Evolutionary conservation across 768 basidiomycete genomes (phyloP).

Genomic region (Clavulina sp.): DNA sequence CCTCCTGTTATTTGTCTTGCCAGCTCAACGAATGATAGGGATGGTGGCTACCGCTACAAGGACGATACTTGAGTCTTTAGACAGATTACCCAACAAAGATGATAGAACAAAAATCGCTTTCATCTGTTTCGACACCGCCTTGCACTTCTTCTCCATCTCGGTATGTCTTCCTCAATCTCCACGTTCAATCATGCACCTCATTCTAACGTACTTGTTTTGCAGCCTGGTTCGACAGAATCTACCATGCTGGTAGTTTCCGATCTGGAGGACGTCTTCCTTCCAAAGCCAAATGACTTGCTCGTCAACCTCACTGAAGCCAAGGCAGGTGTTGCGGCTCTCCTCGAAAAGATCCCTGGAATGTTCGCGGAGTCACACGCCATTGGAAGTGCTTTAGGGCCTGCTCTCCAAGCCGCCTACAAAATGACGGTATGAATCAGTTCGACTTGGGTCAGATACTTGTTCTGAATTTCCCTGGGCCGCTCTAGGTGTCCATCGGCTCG

Average conservation of each 20-base stretch:
- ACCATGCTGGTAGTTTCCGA: slow-evolving; percentile 96
- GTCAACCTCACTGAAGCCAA: slow-evolving; percentile 83
- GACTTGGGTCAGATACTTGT: neutral
- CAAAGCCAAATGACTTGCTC: slow-evolving; percentile 90
- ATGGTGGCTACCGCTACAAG: slow-evolving; percentile 98
- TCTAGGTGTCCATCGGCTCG: slow-evolving; percentile 76
- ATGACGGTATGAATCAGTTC: slow-evolving; percentile 44
- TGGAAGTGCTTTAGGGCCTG: slow-evolving; percentile 88
- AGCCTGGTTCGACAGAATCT: slow-evolving; percentile 38
- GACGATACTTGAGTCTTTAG: slow-evolving; percentile 87
- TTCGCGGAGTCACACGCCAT: slow-evolving; percentile 91
- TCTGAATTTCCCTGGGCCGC: neutral
- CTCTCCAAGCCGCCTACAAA: slow-evolving; percentile 90
- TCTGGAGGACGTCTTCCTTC: slow-evolving; percentile 92
- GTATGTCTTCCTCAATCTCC: slow-evolving; percentile 25
- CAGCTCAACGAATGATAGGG: slow-evolving; percentile 26
- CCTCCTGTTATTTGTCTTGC: neutral
- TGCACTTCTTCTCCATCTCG: slow-evolving; percentile 94
- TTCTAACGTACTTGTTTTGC: neutral
- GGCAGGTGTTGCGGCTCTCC: slow-evolving; percentile 58
- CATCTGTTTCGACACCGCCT: slow-evolving; percentile 75
- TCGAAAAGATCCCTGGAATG: slow-evolving; percentile 83
- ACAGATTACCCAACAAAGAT: slow-evolving; percentile 90
- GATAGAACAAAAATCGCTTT: slow-evolving; percentile 82
- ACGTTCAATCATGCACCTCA: neutral